Evolutionary conservation across 2,329 filamentous ascomycete species (phyloP).

Genomic region (Triangularia setosa): DNA sequence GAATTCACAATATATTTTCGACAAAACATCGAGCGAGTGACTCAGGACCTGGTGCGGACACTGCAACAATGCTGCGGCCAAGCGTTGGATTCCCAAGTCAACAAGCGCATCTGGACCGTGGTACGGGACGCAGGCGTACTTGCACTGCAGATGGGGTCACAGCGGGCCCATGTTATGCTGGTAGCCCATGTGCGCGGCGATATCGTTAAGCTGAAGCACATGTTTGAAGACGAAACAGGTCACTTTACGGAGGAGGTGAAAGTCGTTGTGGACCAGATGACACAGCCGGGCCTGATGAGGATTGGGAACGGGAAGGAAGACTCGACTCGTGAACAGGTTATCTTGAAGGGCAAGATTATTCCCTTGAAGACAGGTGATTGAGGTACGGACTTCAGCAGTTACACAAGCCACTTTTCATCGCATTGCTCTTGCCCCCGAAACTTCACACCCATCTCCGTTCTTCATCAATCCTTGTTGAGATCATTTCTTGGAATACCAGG

Average conservation of each 20-base stretch:
- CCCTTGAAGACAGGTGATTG: neutral
- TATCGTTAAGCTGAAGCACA: neutral
- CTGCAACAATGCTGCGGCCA: neutral
- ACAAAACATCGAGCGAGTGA: neutral
- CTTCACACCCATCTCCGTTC: neutral
- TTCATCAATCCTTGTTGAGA: no score
- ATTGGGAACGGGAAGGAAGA: constrained; percentile 9
- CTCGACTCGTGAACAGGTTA: neutral
- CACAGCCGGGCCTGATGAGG: constrained; percentile 5
- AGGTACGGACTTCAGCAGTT: neutral
- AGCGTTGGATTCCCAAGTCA: neutral
- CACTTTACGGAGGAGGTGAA: neutral
- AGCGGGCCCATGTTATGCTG: constrained; percentile 3
- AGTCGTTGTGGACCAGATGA: constrained; percentile 4
- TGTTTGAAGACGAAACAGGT: neutral
- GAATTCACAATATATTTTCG: neutral
- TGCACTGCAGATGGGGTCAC: constrained; percentile 8
- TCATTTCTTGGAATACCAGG: no score
- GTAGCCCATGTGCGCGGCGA: neutral
- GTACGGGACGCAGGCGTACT: neutral
- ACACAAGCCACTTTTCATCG: neutral
- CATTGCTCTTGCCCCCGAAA: neutral
- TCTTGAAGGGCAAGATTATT: constrained; percentile 5
- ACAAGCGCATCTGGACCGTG: neutral
- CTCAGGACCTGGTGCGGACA: neutral